phyloP scores from a whole-genome alignment of 2,329 filamentous ascomycete genomes.

The Helotiales sp. region DNA sequence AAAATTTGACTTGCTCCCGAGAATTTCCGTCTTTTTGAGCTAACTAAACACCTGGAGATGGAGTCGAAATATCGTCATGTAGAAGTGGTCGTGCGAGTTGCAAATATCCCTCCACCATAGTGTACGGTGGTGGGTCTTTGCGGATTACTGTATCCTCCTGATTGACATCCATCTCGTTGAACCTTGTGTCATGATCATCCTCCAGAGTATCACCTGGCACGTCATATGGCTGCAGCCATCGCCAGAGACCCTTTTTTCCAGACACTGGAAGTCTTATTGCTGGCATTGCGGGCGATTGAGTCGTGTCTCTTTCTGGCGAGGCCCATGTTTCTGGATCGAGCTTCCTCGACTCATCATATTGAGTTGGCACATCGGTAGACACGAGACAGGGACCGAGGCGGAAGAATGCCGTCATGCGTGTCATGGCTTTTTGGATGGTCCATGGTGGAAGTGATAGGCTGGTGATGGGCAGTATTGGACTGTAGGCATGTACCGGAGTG shows the following conservation, averaged over 20 bases:
- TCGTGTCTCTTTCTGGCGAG: neutral
- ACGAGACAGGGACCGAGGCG: conserved; percentile 8
- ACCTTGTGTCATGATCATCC: neutral
- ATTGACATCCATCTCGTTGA: neutral
- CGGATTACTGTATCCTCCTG: neutral
- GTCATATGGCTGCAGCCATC: conserved; percentile 4
- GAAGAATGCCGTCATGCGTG: conserved; percentile 12
- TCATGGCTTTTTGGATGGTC: conserved; percentile 9
- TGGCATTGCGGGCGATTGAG: neutral
- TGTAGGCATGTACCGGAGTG: conserved; percentile 17
- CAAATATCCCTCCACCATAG: conserved; percentile 43
- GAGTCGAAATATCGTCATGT: neutral
- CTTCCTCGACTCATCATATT: neutral
- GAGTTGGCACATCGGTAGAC: neutral
- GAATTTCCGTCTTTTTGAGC: neutral
- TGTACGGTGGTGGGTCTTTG: conserved; percentile 41
- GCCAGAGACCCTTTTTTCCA: neutral
- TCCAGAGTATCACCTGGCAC: neutral
- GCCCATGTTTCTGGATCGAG: neutral
- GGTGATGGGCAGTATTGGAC: conserved; percentile 13
- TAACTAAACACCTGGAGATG: neutral
- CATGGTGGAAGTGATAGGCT: conserved; percentile 10
- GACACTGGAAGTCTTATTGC: neutral
- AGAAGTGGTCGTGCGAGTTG: conserved; percentile 37
- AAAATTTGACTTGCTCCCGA: neutral